Conservation (phyloP, 2,329 filamentous ascomycete genomes). For the Calonectria pteridis region DNA sequence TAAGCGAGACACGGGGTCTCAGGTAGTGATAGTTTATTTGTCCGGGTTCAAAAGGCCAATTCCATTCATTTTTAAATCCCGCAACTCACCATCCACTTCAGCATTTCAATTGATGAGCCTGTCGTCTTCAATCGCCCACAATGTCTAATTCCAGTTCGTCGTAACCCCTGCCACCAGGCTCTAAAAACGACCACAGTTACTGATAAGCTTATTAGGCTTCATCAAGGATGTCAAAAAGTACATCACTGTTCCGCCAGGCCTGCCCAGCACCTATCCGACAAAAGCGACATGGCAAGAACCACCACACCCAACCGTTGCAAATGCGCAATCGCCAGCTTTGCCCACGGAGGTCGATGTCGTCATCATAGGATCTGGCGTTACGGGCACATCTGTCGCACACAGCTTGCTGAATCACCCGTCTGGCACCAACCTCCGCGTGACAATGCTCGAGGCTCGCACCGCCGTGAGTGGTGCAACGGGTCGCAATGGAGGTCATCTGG, state of each 20-base stretch:
- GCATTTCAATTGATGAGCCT: not conserved
- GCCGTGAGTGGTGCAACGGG: conserved; percentile 47
- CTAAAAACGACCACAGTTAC: not conserved
- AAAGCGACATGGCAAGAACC: conserved; percentile 31
- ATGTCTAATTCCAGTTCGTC: not conserved
- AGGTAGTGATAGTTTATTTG: not conserved
- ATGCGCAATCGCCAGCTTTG: conserved; percentile 35
- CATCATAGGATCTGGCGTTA: conserved; percentile 48
- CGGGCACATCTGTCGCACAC: conserved; percentile 42
- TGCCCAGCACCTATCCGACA: conserved; percentile 27
- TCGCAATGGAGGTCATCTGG: conserved; percentile 47
- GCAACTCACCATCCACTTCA: not conserved
- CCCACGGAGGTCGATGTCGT: conserved; percentile 36
- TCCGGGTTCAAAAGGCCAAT: not conserved
- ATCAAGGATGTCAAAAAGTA: conserved; percentile 23
- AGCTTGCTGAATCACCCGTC: conserved; percentile 36
- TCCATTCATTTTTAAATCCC: not conserved
- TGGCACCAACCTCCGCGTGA: conserved; percentile 25
- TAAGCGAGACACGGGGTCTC: not conserved
- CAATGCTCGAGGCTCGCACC: conserved; percentile 45
- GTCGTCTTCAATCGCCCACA: not conserved
- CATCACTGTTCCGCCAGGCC: conserved; percentile 17
- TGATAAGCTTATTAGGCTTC: conserved; percentile 14
- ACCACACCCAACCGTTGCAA: conserved; percentile 37
- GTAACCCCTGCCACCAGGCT: not conserved